Evolutionary conservation across 1,284 basidiomycete species (phyloP).

Genomic region (Pseudozyma sp.): DNA sequence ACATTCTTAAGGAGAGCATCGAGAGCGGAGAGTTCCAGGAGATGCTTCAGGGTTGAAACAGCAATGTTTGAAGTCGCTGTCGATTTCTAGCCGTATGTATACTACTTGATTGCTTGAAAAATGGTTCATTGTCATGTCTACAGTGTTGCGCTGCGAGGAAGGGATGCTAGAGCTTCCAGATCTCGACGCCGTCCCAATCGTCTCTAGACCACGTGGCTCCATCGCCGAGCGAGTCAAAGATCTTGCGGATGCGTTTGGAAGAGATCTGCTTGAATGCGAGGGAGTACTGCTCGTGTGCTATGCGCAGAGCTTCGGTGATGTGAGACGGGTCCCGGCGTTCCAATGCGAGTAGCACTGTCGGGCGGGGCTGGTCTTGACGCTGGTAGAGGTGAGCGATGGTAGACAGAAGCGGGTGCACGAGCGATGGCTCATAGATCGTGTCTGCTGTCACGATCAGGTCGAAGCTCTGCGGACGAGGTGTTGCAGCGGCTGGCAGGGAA

Average conservation of each 20-base stretch:
- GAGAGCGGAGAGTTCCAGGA: conserved; percentile 76
- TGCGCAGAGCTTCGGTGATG: conserved; percentile 28
- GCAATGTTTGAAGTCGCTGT: background rate
- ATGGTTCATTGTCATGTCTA: too few species aligned
- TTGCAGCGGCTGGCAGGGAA: background rate
- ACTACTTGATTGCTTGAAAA: conserved; percentile 12
- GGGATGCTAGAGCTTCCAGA: conserved; percentile 73
- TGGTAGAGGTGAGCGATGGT: conserved; percentile 73
- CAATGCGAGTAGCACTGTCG: conserved; percentile 70
- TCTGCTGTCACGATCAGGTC: conserved; percentile 87
- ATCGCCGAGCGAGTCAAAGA: conserved; percentile 73
- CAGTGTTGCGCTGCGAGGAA: too few species aligned
- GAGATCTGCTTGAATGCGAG: conserved; percentile 76
- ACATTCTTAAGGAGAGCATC: conserved; percentile 69
- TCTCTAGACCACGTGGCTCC: conserved; percentile 74
- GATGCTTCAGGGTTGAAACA: conserved; percentile 70
- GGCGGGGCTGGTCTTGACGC: conserved; percentile 69
- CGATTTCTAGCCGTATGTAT: background rate
- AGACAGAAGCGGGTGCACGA: conserved; percentile 78
- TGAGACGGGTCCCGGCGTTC: conserved; percentile 39
- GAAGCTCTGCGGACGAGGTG: conserved; percentile 60
- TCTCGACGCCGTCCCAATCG: conserved; percentile 81
- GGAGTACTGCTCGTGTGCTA: conserved; percentile 70
- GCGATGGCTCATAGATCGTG: conserved; percentile 79
- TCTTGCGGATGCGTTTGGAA: conserved; percentile 75